phyloP scores from a whole-genome alignment of 495 filamentous ascomycete genomes.

The Hyaloscypha bicolor region DNA sequence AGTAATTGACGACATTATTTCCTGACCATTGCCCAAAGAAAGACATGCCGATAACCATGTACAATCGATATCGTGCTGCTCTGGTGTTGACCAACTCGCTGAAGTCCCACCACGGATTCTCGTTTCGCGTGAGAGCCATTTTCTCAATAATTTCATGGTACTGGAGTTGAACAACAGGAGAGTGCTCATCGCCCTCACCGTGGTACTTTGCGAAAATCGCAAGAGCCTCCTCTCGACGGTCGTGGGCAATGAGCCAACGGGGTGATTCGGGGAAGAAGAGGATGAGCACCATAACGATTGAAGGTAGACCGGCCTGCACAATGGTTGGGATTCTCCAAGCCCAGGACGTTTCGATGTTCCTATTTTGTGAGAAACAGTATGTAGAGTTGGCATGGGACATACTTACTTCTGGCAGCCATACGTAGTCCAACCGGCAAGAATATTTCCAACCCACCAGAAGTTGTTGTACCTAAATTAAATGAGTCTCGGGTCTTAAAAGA shows the following conservation, averaged over 20 bases:
- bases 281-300: slow-evolving; percentile 33
- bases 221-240: slow-evolving; percentile 59
- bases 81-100: slow-evolving; percentile 62
- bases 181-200: slow-evolving; percentile 56
- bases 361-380: slow-evolving; percentile 17
- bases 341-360: slow-evolving; percentile 32
- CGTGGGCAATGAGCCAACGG: slow-evolving; percentile 66
- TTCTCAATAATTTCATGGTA: slow-evolving; percentile 60
- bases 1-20: slow-evolving; percentile 53
- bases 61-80: slow-evolving; percentile 58
- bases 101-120: slow-evolving; percentile 72
- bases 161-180: slow-evolving; percentile 63
- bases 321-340: slow-evolving; percentile 62
- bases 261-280: slow-evolving; percentile 61
- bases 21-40: slow-evolving; percentile 53
- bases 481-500: neutral
- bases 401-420: slow-evolving; percentile 38
- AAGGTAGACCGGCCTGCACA: slow-evolving; percentile 54
- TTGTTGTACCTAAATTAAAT: slow-evolving; percentile 30
- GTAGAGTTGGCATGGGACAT: neutral
- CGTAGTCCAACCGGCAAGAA: slow-evolving; percentile 38
- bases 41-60: slow-evolving; percentile 60
- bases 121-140: slow-evolving; percentile 53
- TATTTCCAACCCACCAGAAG: slow-evolving; percentile 42
- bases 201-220: slow-evolving; percentile 58